Evolutionary conservation across 1,284 basidiomycete species (phyloP).

Genomic region (Phylloporus sp.): DNA sequence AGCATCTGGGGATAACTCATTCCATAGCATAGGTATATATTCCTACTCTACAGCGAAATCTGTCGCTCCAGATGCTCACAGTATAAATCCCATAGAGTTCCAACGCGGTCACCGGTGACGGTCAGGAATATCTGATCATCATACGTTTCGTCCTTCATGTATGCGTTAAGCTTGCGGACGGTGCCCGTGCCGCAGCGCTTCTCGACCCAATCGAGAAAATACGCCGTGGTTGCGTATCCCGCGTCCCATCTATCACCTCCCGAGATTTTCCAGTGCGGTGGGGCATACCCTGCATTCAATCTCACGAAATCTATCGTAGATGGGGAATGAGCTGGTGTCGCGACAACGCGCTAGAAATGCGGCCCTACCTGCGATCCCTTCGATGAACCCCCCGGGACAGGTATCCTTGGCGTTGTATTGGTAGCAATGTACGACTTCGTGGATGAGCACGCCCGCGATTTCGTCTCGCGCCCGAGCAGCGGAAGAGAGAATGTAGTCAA

Average conservation of each 20-base stretch:
- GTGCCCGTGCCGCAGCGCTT: conserved; percentile 54
- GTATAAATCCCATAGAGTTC: conserved; percentile 61
- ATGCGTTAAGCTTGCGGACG: conserved; percentile 57
- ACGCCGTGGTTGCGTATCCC: conserved; percentile 71
- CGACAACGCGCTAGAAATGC: not conserved
- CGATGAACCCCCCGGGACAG: conserved; percentile 69
- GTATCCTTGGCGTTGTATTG: conserved; percentile 64
- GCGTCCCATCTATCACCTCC: conserved; percentile 65
- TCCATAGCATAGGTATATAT: not conserved
- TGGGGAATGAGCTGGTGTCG: not conserved
- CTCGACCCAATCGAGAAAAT: conserved; percentile 76
- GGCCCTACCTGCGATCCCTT: conserved; percentile 69
- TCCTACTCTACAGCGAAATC: conserved; percentile 10
- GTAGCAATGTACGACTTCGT: conserved; percentile 77
- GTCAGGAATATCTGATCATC: conserved; percentile 53
- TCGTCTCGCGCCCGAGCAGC: conserved; percentile 56
- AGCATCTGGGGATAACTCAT: conserved; percentile 9
- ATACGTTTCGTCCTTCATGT: conserved; percentile 54
- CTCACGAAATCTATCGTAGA: conserved; percentile 66
- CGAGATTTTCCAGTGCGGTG: conserved; percentile 66
- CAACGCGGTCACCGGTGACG: conserved; percentile 54
- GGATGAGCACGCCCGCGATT: conserved; percentile 64
- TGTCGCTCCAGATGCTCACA: conserved; percentile 40
- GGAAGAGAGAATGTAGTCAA: conserved; percentile 57
- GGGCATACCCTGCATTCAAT: conserved; percentile 54